Conservation (phyloP, 257 asterid genomes). For the Marsdenia floribunda region DNA sequence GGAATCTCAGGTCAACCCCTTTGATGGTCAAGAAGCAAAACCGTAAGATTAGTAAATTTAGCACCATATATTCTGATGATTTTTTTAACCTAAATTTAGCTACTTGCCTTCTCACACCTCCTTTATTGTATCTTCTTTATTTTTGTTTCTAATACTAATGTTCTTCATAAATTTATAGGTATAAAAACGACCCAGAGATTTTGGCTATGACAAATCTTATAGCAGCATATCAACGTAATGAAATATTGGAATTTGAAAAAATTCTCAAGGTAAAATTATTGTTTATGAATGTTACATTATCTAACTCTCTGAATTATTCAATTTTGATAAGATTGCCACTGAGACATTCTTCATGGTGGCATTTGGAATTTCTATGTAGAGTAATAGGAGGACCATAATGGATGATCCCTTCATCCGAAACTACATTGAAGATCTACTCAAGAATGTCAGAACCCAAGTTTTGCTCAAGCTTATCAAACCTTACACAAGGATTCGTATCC, state of each 20-base stretch:
- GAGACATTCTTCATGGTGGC: not conserved
- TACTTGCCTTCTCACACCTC: constrained; percentile 7
- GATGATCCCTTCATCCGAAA: constrained; percentile 94
- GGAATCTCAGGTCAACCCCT: constrained; percentile 97
- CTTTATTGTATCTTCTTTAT: not conserved
- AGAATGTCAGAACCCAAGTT: constrained; percentile 96
- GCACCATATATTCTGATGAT: not conserved
- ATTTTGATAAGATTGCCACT: constrained; percentile 7
- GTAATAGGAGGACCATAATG: constrained; percentile 97
- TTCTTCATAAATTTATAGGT: constrained; percentile 36
- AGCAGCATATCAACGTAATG: constrained; percentile 95
- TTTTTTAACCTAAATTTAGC: not conserved
- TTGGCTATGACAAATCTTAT: constrained; percentile 96
- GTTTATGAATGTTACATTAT: constrained; percentile 5
- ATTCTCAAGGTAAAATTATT: constrained; percentile 64
- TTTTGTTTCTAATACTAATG: not conserved
- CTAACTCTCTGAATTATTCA: constrained; percentile 12
- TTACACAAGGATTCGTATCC: constrained; percentile 89
- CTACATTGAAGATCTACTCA: constrained; percentile 96
- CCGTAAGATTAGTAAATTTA: constrained; percentile 54
- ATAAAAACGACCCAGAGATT: constrained; percentile 94
- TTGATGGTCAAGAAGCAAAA: constrained; percentile 98
- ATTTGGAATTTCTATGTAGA: constrained; percentile 41
- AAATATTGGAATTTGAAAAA: constrained; percentile 92
- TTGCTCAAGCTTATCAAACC: constrained; percentile 96